Conservation (phyloP, 208 protist species). For the Trypanosoma boissoni region DNA sequence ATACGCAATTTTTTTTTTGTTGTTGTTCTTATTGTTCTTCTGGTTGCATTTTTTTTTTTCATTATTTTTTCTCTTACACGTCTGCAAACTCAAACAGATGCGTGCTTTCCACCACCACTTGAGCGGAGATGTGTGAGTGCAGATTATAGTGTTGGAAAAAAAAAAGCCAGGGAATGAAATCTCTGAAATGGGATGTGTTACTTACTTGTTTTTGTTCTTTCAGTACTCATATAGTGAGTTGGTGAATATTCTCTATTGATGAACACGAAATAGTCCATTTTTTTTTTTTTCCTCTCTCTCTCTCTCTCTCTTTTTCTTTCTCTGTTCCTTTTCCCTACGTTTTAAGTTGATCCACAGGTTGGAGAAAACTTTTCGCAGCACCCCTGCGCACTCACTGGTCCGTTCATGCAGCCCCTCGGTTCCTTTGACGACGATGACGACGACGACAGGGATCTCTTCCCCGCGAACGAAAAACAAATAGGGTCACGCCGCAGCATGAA, state of each 20-base stretch:
- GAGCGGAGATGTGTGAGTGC: no score
- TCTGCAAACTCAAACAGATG: no score
- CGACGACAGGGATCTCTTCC: neutral
- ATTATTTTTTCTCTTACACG: no score
- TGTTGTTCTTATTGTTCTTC: neutral
- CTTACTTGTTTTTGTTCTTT: no score
- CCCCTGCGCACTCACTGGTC: neutral
- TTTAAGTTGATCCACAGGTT: no score
- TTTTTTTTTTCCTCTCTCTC: neutral
- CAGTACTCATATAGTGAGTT: no score
- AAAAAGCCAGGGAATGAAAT: no score
- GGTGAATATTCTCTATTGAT: neutral
- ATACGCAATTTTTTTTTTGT: neutral
- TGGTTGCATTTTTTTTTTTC: neutral
- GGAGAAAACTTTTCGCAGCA: no score
- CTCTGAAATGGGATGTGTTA: no score
- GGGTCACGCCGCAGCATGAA: conserved; percentile 12
- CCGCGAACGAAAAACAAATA: neutral
- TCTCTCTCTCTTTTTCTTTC: neutral
- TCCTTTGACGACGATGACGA: conserved; percentile 16
- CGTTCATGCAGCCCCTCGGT: neutral
- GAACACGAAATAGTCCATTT: neutral
- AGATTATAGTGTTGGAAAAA: no score
- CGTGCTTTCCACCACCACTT: no score
- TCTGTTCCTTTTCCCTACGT: neutral